Percentiles rank a stretch among this genome's conserved stretches.
These are phyloP conservation scores for Verticillium klebahnii DNA, from an alignment of 2,329 filamentous ascomycete species.

Conservation along the genomic window DNA sequence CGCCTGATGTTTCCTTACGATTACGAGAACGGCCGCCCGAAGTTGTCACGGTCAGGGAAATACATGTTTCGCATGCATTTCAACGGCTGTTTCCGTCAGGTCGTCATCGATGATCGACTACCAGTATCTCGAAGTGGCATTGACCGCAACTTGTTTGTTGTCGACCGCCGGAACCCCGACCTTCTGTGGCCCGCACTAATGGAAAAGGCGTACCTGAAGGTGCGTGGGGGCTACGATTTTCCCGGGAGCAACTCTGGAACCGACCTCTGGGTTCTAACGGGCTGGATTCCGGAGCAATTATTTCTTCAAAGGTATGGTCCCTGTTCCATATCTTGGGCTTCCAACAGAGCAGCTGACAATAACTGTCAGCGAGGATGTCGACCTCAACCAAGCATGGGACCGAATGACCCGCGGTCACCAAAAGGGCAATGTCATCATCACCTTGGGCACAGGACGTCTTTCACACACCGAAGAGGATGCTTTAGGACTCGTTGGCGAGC, in stretches of 20 bases:
- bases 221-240: constrained; percentile 94
- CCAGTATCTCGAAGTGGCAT: constrained; percentile 63
- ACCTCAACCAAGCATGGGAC: constrained; percentile 71
- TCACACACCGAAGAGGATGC: constrained; percentile 71
- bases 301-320: constrained; percentile 67
- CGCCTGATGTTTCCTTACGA: constrained; percentile 75
- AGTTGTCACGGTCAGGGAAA: constrained; percentile 72
- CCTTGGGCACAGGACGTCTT: constrained; percentile 83
- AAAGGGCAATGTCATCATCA: constrained; percentile 78
- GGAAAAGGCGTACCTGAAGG: constrained; percentile 95
- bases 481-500: constrained; percentile 79
- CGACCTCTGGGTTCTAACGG: constrained; percentile 86
- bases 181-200: constrained; percentile 88
- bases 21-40: constrained; percentile 48
- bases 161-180: constrained; percentile 77
- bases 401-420: constrained; percentile 71
- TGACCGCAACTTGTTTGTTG: constrained; percentile 74
- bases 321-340: background rate
- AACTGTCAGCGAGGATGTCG: constrained; percentile 63
- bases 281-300: constrained; percentile 95
- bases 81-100: constrained; percentile 85
- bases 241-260: constrained; percentile 96
- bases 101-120: constrained; percentile 84
- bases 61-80: constrained; percentile 93
- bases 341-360: background rate